phyloP scores from a whole-genome alignment of 805 yeast genomes.

The Lipomyces sp. region DNA sequence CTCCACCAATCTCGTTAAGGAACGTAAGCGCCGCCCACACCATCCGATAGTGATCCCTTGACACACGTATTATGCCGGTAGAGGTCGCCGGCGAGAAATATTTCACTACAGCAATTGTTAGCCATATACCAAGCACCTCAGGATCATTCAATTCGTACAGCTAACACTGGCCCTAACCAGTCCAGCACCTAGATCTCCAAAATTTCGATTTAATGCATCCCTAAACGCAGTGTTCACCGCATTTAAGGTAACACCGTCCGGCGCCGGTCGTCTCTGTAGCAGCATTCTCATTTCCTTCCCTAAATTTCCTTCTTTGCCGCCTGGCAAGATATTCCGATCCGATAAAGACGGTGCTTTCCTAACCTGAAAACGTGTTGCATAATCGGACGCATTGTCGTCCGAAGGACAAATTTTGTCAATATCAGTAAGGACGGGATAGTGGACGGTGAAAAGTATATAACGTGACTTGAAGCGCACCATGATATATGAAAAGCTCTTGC shows the following conservation, averaged over 20 bases:
- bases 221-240: slow-evolving; percentile 59
- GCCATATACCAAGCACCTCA: background rate
- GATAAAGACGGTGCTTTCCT: background rate
- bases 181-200: slow-evolving; percentile 82
- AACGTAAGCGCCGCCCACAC: slow-evolving; percentile 67
- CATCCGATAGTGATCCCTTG: slow-evolving; percentile 63
- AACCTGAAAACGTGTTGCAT: background rate
- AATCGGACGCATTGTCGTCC: background rate
- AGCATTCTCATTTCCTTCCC: slow-evolving; percentile 9
- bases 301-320: slow-evolving; percentile 41
- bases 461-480: slow-evolving; percentile 92
- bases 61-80: slow-evolving; percentile 81
- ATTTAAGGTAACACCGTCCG: slow-evolving; percentile 52
- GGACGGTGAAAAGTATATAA: slow-evolving; percentile 78
- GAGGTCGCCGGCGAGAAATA: slow-evolving; percentile 82
- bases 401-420: background rate
- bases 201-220: slow-evolving; percentile 60
- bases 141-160: slow-evolving; percentile 15
- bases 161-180: slow-evolving; percentile 61
- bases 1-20: slow-evolving; percentile 54
- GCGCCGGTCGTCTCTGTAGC: slow-evolving; percentile 38
- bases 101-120: slow-evolving; percentile 51
- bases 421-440: slow-evolving; percentile 55
- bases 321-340: slow-evolving; percentile 17
- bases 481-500: background rate